Percentiles rank a stretch among this genome's conserved stretches.
Conservation (phyloP, 768 basidiomycete genomes). For the Nidula microcarpa region DNA sequence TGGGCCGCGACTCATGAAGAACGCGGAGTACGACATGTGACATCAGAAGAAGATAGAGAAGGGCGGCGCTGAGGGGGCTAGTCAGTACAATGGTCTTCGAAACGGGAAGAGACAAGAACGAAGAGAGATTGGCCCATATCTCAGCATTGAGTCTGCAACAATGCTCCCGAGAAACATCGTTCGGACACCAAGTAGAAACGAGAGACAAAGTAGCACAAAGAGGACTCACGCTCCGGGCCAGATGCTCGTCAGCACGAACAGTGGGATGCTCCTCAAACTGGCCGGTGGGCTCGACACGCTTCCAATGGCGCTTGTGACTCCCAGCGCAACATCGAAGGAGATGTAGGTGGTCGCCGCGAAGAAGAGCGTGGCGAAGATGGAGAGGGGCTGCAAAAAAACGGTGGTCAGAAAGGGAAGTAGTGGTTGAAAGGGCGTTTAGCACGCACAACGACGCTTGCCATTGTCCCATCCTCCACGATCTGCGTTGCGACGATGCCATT, state of each 20-base stretch:
- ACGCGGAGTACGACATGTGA: constrained; percentile 72
- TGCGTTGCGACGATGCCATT: constrained; percentile 85
- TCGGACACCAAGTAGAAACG: no score
- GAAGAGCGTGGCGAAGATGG: constrained; percentile 49
- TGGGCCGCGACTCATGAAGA: constrained; percentile 76
- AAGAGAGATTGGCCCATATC: no score
- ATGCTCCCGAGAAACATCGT: no score
- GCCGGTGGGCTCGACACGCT: constrained; percentile 51
- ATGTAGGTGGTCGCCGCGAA: constrained; percentile 80
- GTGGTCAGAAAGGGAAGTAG: neutral
- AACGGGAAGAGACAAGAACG: no score
- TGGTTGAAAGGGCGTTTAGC: neutral
- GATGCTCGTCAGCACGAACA: constrained; percentile 65
- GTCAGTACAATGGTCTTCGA: neutral
- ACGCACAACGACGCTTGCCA: constrained; percentile 63
- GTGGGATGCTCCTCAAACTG: constrained; percentile 58
- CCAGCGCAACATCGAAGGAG: constrained; percentile 63
- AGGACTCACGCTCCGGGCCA: constrained; percentile 26
- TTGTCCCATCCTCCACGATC: constrained; percentile 87
- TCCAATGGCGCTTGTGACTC: constrained; percentile 60
- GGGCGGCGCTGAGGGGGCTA: constrained; percentile 25
- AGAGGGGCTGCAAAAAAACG: constrained; percentile 52
- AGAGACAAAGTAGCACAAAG: neutral
- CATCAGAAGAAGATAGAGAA: constrained; percentile 76
- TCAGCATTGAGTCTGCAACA: no score